Conservation (phyloP, 495 filamentous ascomycete species). For the Penicillium lividum region DNA sequence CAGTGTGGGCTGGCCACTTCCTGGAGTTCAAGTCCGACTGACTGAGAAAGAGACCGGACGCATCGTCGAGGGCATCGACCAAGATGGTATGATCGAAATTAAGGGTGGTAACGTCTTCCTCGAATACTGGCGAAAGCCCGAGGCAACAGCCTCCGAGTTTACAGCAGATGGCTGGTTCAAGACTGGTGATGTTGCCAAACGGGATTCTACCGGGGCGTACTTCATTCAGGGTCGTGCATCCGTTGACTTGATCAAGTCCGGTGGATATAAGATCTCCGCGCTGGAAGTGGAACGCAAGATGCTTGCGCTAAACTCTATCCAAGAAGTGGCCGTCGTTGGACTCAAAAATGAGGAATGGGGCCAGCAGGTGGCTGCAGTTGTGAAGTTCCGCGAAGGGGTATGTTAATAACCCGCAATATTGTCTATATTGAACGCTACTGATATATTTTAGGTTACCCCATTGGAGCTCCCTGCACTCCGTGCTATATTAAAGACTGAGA, state of each 20-base stretch:
- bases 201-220: constrained; percentile 41
- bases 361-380: constrained; percentile 45
- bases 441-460: constrained; percentile 28
- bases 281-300: constrained; percentile 48
- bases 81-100: constrained; percentile 50
- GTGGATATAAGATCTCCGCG: constrained; percentile 50
- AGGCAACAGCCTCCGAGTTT: constrained; percentile 45
- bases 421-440: constrained; percentile 10
- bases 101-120: constrained; percentile 46
- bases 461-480: constrained; percentile 40
- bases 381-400: constrained; percentile 44
- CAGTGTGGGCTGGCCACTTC: constrained; percentile 49
- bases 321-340: constrained; percentile 47
- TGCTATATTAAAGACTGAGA: constrained; percentile 40
- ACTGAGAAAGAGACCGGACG: constrained; percentile 42
- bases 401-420: constrained; percentile 8
- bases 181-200: constrained; percentile 47
- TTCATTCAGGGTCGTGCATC: constrained; percentile 49
- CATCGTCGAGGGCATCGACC: constrained; percentile 32
- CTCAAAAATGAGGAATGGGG: constrained; percentile 48
- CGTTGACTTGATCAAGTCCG: constrained; percentile 49
- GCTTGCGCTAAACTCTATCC: constrained; percentile 36
- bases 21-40: constrained; percentile 44
- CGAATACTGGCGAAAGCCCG: constrained; percentile 47
- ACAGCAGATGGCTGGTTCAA: constrained; percentile 50